A percentile compares a stretch with the other conserved stretches of the same genome.
Evolutionary conservation across 2,329 filamentous ascomycete species (phyloP).

Genomic region (Sordariomycetes sp.): DNA sequence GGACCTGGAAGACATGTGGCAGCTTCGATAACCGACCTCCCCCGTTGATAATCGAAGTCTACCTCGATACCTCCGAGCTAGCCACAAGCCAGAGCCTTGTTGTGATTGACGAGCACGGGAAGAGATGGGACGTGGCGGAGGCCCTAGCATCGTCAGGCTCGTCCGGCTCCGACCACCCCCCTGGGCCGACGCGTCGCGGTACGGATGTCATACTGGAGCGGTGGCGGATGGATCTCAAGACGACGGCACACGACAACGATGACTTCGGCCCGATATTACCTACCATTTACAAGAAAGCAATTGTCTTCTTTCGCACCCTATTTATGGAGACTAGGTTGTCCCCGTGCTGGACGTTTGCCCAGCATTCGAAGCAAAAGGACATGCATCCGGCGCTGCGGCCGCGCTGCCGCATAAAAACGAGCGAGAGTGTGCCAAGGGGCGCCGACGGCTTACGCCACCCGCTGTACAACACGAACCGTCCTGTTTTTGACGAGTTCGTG

Average conservation of each 20-base stretch:
- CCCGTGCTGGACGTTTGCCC: slow-evolving; percentile 73
- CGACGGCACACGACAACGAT: slow-evolving; percentile 28
- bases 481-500: slow-evolving; percentile 60
- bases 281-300: slow-evolving; percentile 92
- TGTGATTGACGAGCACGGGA: slow-evolving; percentile 75
- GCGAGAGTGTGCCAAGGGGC: slow-evolving; percentile 36
- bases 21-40: slow-evolving; percentile 65
- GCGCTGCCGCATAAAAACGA: slow-evolving; percentile 65
- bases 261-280: slow-evolving; percentile 57
- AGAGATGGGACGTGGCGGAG: slow-evolving; percentile 84
- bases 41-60: slow-evolving; percentile 81
- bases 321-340: slow-evolving; percentile 72
- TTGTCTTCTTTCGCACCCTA: slow-evolving; percentile 84
- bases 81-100: slow-evolving; percentile 79
- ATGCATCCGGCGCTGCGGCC: slow-evolving; percentile 56
- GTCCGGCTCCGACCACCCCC: slow-evolving; percentile 31
- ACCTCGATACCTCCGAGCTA: slow-evolving; percentile 66
- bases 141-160: slow-evolving; percentile 55
- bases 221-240: slow-evolving; percentile 74
- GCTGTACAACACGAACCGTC: slow-evolving; percentile 47
- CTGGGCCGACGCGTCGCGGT: slow-evolving; percentile 27
- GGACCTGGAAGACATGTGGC: slow-evolving; percentile 70
- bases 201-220: slow-evolving; percentile 78
- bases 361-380: slow-evolving; percentile 59
- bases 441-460: slow-evolving; percentile 60